Base-by-base conservation (phyloP, 1,284 basidiomycete species). In the Microbotryum violaceum region DNA sequence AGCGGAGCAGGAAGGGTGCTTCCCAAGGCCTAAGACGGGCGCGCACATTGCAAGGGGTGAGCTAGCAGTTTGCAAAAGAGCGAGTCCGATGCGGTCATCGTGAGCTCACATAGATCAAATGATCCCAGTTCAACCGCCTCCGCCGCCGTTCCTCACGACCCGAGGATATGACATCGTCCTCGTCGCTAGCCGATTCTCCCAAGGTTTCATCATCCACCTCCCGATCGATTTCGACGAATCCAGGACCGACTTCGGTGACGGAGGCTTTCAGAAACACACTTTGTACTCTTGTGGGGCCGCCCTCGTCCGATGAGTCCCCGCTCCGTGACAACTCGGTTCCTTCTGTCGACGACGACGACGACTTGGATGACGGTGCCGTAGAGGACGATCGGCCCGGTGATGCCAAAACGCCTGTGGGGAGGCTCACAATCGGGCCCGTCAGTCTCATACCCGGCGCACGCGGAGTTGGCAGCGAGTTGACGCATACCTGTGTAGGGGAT, bases 71-170 rank as follows among this genome's bases (percentile, higher is more conserved):
- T 2, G 64, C 70, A 6, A 70, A 70, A 8, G 72, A 27, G 16
- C 29, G 54, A 48, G 37, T 20, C 27, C 4, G 21, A 49, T 37
- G 25, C 12, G 21, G 53, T 23, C 7, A 31, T 47, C 8, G 16
- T 14, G 16, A 33, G 57, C 70, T 56, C 46, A 67, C 77, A 58
- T 79, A 78, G 12, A 80, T 64, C 27, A 74, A 62, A 67, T 79
- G 80, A 51, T 79, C 78, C 62, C 46, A 68, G 71, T 68, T 61
- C 73, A 73, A 10, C 54, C 66, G 25, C 67, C 73, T n/a, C 58
- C 56, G 53, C 14, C 64, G 57, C 23, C 48, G 56, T 1, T 51
- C 54, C 54, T 63, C 46, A 60, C 12, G 9, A 55, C 62, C 4
- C 62, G 63, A 6, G 63, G 58, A 21, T 63, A 61, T 52, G 57